Evolutionary conservation across 2,329 filamentous ascomycete genomes (phyloP).

Genomic region (Exophiala calicioides): DNA sequence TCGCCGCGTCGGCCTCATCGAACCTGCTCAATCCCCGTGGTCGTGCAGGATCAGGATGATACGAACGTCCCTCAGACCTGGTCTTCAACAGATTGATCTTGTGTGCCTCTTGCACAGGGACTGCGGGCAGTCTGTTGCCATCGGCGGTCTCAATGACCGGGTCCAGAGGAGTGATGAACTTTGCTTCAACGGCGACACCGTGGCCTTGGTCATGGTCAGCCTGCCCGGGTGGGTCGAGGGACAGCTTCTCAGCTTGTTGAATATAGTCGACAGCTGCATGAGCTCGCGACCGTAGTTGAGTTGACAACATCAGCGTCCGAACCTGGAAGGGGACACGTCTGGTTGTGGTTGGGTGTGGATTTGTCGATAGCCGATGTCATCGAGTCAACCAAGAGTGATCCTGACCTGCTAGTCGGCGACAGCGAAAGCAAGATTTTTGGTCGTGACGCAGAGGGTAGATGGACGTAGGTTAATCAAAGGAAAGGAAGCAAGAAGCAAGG

Average conservation of each 20-base stretch:
- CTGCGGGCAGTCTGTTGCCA: slow-evolving; percentile 66
- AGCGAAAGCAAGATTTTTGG: too few relatives aligned
- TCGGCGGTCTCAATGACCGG: slow-evolving; percentile 69
- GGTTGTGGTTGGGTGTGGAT: too few relatives aligned
- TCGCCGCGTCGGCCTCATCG: slow-evolving; percentile 10
- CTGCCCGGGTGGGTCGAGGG: slow-evolving; percentile 26
- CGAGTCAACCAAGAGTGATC: too few relatives aligned
- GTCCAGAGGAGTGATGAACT: slow-evolving; percentile 65
- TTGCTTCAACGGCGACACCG: slow-evolving; percentile 33
- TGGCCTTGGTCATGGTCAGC: slow-evolving; percentile 7
- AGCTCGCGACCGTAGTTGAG: slow-evolving; percentile 19
- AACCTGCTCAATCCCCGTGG: slow-evolving; percentile 23
- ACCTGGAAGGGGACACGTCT: not conserved
- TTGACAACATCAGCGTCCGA: slow-evolving; percentile 21
- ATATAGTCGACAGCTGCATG: slow-evolving; percentile 28
- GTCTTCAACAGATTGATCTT: slow-evolving; percentile 60
- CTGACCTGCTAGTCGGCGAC: too few relatives aligned
- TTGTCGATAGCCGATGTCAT: slow-evolving; percentile 14
- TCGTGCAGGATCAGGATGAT: slow-evolving; percentile 6
- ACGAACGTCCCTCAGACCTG: slow-evolving; percentile 23
- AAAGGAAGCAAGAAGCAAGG: too few relatives aligned
- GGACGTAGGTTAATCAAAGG: too few relatives aligned
- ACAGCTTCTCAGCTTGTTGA: slow-evolving; percentile 33
- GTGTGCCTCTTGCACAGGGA: slow-evolving; percentile 69
- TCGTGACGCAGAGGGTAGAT: too few relatives aligned